Conservation (phyloP, 2,329 filamentous ascomycete species). For the Coniochaeta prunicola region DNA sequence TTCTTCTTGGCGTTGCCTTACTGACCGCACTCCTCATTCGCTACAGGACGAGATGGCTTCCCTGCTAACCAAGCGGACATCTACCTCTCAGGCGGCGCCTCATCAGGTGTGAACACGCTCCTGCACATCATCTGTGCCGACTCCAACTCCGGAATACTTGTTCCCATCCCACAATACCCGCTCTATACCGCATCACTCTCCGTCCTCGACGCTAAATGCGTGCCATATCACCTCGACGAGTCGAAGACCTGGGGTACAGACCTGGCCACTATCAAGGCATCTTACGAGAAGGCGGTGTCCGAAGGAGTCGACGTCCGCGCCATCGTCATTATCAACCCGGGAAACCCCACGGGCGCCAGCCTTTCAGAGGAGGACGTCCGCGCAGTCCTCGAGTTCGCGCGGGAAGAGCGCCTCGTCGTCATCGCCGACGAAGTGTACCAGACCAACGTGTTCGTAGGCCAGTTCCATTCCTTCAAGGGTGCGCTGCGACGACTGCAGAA, state of each 20-base stretch:
- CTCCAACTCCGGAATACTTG: conserved; percentile 73
- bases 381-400: conserved; percentile 79
- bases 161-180: conserved; percentile 96
- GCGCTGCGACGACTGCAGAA: conserved; percentile 75
- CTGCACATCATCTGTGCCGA: conserved; percentile 80
- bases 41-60: conserved; percentile 74
- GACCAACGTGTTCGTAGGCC: conserved; percentile 92
- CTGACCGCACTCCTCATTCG: conserved; percentile 2
- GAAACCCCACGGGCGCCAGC: conserved; percentile 91
- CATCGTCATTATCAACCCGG: conserved; percentile 96
- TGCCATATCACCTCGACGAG: conserved; percentile 93
- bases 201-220: conserved; percentile 75
- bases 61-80: conserved; percentile 73
- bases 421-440: conserved; percentile 98
- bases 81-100: conserved; percentile 88
- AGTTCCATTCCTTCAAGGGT: conserved; percentile 95
- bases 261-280: conserved; percentile 64
- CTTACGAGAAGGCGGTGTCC: conserved; percentile 66
- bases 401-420: conserved; percentile 76
- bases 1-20: background rate
- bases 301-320: conserved; percentile 82
- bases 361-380: conserved; percentile 73
- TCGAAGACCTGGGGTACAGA: conserved; percentile 81
- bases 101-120: conserved; percentile 89
- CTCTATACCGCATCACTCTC: conserved; percentile 92